Percentiles rank a stretch among this genome's conserved stretches.
Evolutionary conservation across 139 green algal genomes (phyloP).

Genomic region (Micromonas commoda): DNA sequence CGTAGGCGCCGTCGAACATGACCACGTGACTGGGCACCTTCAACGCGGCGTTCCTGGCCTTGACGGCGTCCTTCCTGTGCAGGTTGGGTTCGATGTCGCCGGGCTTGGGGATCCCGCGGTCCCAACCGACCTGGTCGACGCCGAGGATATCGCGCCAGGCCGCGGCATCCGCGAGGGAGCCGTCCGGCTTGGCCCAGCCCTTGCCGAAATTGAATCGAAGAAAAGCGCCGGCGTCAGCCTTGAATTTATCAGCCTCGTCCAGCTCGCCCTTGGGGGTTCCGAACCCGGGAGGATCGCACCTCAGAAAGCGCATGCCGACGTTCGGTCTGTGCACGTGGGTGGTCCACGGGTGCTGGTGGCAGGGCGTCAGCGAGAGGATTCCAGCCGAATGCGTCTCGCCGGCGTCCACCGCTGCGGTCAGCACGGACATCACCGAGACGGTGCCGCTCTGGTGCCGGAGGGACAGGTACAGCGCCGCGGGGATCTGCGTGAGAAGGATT

Average conservation of each 20-base stretch:
- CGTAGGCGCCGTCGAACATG: background rate
- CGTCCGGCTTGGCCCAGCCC: too few species aligned
- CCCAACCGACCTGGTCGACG: too few species aligned
- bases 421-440: background rate
- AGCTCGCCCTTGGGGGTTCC: too few species aligned
- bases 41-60: background rate
- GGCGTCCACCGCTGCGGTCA: background rate
- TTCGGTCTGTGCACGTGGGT: conserved; percentile 5
- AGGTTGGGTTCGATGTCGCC: too few species aligned
- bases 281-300: background rate
- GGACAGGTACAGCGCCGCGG: background rate
- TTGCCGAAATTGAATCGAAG: too few species aligned
- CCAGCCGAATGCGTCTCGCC: background rate
- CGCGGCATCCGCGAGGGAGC: too few species aligned
- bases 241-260: too few species aligned
- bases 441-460: background rate
- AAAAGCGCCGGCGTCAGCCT: too few species aligned
- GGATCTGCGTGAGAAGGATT: background rate
- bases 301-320: background rate
- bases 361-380: background rate
- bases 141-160: too few species aligned
- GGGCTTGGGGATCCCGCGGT: too few species aligned
- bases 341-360: background rate
- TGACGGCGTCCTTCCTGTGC: background rate
- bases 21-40: conserved; percentile 18